Evolutionary conservation across 306 rosid species (phyloP).

Genomic region (Cucurbita pepo): DNA sequence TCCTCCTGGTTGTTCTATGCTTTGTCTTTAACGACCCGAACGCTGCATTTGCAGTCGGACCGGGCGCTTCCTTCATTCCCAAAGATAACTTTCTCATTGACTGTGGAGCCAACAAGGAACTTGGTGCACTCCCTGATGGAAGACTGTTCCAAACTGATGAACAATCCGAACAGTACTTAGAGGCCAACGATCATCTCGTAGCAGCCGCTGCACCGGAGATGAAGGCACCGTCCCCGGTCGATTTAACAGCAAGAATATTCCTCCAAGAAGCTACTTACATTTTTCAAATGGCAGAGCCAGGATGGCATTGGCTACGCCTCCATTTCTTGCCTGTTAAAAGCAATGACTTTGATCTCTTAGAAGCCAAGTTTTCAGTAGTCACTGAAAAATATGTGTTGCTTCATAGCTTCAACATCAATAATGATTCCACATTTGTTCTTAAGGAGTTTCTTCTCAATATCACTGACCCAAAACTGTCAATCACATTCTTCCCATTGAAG

Average conservation of each 20-base stretch:
- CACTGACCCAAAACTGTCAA: constrained; percentile 21
- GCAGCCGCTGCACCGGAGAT: constrained; percentile 10
- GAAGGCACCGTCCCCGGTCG: constrained; percentile 26
- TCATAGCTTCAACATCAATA: constrained; percentile 37
- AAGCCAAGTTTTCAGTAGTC: constrained; percentile 37
- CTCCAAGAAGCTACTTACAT: constrained; percentile 38
- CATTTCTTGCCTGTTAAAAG: constrained; percentile 36
- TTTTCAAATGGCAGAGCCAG: constrained; percentile 35
- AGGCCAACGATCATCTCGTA: constrained; percentile 40
- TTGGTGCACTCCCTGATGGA: constrained; percentile 44
- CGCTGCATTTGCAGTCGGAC: background rate
- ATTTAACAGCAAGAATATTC: constrained; percentile 46
- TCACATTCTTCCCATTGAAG: constrained; percentile 27
- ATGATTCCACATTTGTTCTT: constrained; percentile 19
- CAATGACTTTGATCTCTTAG: constrained; percentile 24
- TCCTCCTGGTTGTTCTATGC: constrained; percentile 44
- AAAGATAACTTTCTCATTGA: constrained; percentile 59
- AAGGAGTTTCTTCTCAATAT: constrained; percentile 34
- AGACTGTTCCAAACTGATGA: constrained; percentile 56
- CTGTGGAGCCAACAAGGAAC: constrained; percentile 41
- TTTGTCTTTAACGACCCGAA: constrained; percentile 8
- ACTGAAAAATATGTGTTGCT: constrained; percentile 36
- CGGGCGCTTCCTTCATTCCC: constrained; percentile 27
- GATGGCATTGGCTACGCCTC: constrained; percentile 51
- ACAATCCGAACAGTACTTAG: constrained; percentile 28